Percentiles rank a stretch among this genome's conserved stretches.
These are phyloP conservation scores for Plantago major DNA, from an alignment of 257 asterid genomes.

Conservation along the genomic window DNA sequence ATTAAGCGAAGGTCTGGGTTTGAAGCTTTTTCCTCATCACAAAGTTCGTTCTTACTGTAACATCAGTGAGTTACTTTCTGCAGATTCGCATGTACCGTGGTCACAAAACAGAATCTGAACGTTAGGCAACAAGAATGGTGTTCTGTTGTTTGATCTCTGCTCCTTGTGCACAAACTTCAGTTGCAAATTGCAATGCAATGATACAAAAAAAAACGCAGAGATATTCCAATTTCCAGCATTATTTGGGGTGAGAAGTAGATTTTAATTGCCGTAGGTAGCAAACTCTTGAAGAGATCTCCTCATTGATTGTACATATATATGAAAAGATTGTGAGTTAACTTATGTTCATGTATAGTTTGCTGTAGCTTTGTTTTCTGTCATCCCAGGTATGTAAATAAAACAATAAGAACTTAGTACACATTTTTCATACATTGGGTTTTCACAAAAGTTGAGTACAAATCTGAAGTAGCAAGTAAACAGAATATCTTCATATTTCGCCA, in stretches of 20 bases:
- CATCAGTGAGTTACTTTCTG: constrained; percentile 17
- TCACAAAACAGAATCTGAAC: constrained; percentile 37
- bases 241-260: not conserved
- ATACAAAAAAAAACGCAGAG: not conserved
- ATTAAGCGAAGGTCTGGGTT: no score
- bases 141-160: constrained; percentile 6
- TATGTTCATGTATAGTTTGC: constrained; percentile 3
- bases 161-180: not conserved
- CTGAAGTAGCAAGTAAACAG: no score
- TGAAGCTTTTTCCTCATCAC: no score
- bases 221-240: not conserved
- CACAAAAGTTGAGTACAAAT: no score
- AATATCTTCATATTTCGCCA: constrained; percentile 29
- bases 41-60: not conserved
- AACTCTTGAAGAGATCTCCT: not conserved
- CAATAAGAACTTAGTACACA: no score
- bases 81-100: constrained; percentile 89
- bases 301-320: constrained; percentile 21
- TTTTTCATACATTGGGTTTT: no score
- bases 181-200: constrained; percentile 11
- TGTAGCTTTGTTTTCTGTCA: not conserved
- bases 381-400: not conserved
- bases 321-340: not conserved
- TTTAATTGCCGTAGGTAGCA: not conserved
- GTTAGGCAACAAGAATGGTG: constrained; percentile 15